phyloP scores from a whole-genome alignment of 257 asterid species.

The Knoxia roxburghii region DNA sequence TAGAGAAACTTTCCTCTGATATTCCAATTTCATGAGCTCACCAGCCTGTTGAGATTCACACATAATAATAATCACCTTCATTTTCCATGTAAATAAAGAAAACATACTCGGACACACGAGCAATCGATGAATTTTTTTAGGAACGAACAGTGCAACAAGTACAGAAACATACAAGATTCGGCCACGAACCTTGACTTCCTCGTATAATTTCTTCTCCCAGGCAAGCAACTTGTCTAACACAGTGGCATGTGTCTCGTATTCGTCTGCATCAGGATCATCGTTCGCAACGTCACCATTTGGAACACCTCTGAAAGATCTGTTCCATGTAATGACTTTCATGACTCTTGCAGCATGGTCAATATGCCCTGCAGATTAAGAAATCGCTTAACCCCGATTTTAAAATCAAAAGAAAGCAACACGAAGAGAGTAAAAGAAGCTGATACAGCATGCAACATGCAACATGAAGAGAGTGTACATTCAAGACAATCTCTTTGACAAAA shows the following conservation, averaged over 20 bases:
- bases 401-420: background rate
- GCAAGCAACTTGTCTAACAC: conserved; percentile 91
- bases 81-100: background rate
- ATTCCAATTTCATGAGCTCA: conserved; percentile 84
- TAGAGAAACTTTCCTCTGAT: conserved; percentile 67
- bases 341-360: conserved; percentile 94
- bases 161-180: background rate
- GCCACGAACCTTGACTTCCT: conserved; percentile 80
- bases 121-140: no score
- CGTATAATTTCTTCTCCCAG: conserved; percentile 97
- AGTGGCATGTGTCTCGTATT: conserved; percentile 88
- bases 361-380: conserved; percentile 59
- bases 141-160: background rate
- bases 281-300: conserved; percentile 52
- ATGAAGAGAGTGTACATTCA: background rate
- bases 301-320: conserved; percentile 71
- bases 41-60: conserved; percentile 47
- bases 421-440: background rate
- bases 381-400: conserved; percentile 8
- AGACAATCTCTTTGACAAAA: background rate
- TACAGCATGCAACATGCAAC: background rate
- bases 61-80: background rate
- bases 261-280: conserved; percentile 55
- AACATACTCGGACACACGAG: no score
- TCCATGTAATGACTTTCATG: conserved; percentile 98